These are phyloP conservation scores for Friedmanniomyces endolithicus DNA, from an alignment of 495 filamentous ascomycete species.

Conservation along the genomic window DNA sequence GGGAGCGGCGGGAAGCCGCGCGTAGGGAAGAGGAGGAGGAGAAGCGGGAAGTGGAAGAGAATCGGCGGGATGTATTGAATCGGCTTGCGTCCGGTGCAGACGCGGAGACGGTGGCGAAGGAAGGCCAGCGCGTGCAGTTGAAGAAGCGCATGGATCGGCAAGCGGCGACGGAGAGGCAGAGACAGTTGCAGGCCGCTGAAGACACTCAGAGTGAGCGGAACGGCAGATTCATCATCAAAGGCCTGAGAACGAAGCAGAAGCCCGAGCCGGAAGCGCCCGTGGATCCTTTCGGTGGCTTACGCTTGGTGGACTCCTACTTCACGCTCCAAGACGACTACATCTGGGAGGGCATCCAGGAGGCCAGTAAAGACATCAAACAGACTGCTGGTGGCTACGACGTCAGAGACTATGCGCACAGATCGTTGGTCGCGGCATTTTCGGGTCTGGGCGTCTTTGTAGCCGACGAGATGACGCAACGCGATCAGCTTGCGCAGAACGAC, in stretches of 20 bases:
- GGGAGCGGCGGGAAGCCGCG: slow-evolving; percentile 41
- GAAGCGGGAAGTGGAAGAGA: slow-evolving; percentile 45
- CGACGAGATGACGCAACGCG: slow-evolving; percentile 52
- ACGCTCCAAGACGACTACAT: slow-evolving; percentile 53
- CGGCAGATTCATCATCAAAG: slow-evolving; percentile 50
- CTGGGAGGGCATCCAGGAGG: slow-evolving; percentile 47
- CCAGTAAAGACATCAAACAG: slow-evolving; percentile 46
- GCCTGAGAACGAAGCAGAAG: slow-evolving; percentile 51
- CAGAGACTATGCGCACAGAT: slow-evolving; percentile 63
- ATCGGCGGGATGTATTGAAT: slow-evolving; percentile 46
- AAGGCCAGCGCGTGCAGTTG: slow-evolving; percentile 51
- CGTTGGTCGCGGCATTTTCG: slow-evolving; percentile 78
- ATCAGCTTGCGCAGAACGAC: slow-evolving; percentile 16
- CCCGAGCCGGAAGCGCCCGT: slow-evolving; percentile 61
- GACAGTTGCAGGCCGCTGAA: slow-evolving; percentile 19
- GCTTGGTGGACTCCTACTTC: slow-evolving; percentile 52
- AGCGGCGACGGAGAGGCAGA: slow-evolving; percentile 23
- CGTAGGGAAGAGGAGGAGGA: slow-evolving; percentile 46
- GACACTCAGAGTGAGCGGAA: slow-evolving; percentile 25
- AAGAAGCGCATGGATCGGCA: slow-evolving; percentile 45
- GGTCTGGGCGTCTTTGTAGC: slow-evolving; percentile 73
- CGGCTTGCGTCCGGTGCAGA: slow-evolving; percentile 39
- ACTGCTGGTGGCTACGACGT: slow-evolving; percentile 76
- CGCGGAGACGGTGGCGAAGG: slow-evolving; percentile 39
- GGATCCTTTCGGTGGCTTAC: slow-evolving; percentile 74